These are phyloP conservation scores for Ceratocystis lukuohia DNA, from an alignment of 2,329 filamentous ascomycete species.

Conservation along the genomic window DNA sequence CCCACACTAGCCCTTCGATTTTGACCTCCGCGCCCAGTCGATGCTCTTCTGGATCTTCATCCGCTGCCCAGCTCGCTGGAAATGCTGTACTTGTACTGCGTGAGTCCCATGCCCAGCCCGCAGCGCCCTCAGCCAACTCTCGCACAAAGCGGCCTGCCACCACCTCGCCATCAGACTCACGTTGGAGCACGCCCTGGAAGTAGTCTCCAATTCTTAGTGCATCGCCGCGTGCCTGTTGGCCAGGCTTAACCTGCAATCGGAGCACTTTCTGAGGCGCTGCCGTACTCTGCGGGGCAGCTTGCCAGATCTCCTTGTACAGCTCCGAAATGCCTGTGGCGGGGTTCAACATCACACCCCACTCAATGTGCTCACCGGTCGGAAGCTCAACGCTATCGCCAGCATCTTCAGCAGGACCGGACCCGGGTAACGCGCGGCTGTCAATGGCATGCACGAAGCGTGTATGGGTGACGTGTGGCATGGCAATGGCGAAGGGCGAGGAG, in stretches of 20 bases:
- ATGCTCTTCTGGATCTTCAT: not conserved
- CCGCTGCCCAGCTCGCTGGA: constrained; percentile 9
- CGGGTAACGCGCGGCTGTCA: constrained; percentile 38
- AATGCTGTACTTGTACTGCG: constrained; percentile 3
- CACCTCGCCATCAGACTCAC: not conserved
- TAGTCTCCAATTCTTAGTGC: constrained; percentile 8
- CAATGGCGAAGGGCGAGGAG: not conserved
- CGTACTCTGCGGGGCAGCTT: not conserved
- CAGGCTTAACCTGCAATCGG: not conserved
- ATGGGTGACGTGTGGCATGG: constrained; percentile 22
- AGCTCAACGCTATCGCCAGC: constrained; percentile 41
- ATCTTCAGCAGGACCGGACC: constrained; percentile 30
- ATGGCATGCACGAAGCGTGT: constrained; percentile 44
- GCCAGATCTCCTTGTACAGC: constrained; percentile 56
- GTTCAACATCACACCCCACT: constrained; percentile 48
- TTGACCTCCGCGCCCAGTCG: not conserved
- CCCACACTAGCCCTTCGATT: constrained; percentile 8
- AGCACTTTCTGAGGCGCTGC: not conserved
- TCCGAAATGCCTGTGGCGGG: constrained; percentile 37
- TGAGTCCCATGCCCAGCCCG: constrained; percentile 9
- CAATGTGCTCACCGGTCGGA: constrained; percentile 33
- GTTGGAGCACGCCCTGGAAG: constrained; percentile 15
- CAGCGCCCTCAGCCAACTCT: not conserved
- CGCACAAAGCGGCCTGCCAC: not conserved
- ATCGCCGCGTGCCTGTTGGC: not conserved